Evolutionary conservation across 805 yeast species (phyloP).

Genomic region (Metschnikowia kunwiensis): DNA sequence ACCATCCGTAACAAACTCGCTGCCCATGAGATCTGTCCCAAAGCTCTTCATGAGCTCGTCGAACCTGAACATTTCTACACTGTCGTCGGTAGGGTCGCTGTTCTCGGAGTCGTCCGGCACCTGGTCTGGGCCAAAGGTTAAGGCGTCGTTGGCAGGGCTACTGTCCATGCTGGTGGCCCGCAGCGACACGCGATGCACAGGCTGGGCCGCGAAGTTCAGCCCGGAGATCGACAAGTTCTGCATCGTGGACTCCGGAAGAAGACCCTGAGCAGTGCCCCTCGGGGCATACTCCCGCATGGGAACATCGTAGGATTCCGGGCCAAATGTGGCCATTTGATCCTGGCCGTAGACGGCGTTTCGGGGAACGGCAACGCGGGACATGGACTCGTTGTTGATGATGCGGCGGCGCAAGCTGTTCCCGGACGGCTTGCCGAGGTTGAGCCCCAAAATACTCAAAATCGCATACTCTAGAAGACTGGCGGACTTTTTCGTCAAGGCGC

Average conservation of each 20-base stretch:
- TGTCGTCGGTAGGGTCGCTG: not conserved
- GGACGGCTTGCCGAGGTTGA: slow-evolving; percentile 32
- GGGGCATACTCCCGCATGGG: no score
- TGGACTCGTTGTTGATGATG: slow-evolving; percentile 9
- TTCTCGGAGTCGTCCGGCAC: no score
- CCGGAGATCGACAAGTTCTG: no score
- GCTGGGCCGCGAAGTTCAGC: no score
- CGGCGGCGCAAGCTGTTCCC: slow-evolving; percentile 7
- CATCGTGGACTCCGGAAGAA: no score
- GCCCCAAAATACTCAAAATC: slow-evolving; percentile 57
- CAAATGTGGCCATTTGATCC: no score
- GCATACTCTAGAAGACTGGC: slow-evolving; percentile 56
- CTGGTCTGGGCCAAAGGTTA: not conserved
- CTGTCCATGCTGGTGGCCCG: not conserved
- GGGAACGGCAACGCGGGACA: slow-evolving; percentile 9
- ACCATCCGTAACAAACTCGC: slow-evolving; percentile 78
- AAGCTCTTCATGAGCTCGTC: slow-evolving; percentile 22
- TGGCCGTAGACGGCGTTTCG: no score
- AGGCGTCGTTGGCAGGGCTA: not conserved
- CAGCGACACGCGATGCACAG: no score
- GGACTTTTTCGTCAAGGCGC: slow-evolving; percentile 52
- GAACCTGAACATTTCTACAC: slow-evolving; percentile 3
- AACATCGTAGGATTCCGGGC: no score
- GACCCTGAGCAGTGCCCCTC: no score
- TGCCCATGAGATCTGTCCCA: slow-evolving; percentile 26